These are phyloP conservation scores for Coniochaeta sp. DNA, from an alignment of 2,329 filamentous ascomycete genomes.

Conservation along the genomic window DNA sequence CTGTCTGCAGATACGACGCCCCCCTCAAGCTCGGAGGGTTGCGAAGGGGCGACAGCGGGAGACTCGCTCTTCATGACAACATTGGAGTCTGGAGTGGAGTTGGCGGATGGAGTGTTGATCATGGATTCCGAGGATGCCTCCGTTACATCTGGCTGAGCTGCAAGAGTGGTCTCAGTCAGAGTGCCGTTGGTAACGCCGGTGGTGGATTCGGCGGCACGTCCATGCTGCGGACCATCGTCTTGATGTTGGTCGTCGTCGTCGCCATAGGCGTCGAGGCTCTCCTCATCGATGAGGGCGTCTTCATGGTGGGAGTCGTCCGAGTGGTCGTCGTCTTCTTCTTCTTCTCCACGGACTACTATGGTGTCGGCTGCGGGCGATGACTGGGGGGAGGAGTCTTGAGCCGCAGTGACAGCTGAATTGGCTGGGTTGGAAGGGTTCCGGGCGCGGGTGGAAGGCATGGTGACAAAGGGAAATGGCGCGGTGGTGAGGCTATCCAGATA, in stretches of 20 bases:
- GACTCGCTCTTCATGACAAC: conserved; percentile 18
- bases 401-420: conserved; percentile 16
- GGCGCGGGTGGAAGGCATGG: conserved; percentile 14
- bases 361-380: conserved; percentile 20
- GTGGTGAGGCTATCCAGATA: conserved; percentile 22
- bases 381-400: conserved; percentile 15
- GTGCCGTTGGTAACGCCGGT: not conserved
- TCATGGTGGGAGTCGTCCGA: conserved; percentile 16
- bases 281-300: conserved; percentile 28
- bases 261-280: conserved; percentile 41
- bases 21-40: not conserved
- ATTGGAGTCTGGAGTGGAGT: conserved; percentile 24
- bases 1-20: not conserved
- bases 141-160: conserved; percentile 36
- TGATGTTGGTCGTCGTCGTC: conserved; percentile 18
- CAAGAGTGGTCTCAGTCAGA: not conserved
- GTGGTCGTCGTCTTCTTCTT: too few relatives aligned
- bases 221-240: conserved; percentile 8
- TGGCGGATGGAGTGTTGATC: conserved; percentile 26
- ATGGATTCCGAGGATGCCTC: conserved; percentile 34
- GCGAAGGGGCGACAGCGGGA: conserved; percentile 11
- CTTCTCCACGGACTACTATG: conserved; percentile 21
- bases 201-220: not conserved
- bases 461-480: conserved; percentile 17
- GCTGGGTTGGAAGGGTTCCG: conserved; percentile 6